Conservation (phyloP, 2,329 filamentous ascomycete genomes). For the Botrytis porri region DNA sequence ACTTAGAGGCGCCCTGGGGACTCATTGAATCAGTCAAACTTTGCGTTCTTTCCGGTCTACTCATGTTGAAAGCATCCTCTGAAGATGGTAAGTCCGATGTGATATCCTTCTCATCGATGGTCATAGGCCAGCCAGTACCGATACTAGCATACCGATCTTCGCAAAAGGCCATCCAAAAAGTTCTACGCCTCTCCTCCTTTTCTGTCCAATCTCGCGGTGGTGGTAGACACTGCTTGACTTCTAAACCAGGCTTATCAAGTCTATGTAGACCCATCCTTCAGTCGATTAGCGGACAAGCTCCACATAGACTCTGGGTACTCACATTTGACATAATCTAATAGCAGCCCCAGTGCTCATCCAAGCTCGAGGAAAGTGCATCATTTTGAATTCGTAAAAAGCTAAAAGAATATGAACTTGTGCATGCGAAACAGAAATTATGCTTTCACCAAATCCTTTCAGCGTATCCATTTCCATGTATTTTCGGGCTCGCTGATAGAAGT, state of each 20-base stretch:
- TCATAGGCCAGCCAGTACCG: conserved; percentile 96
- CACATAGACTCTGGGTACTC: conserved; percentile 35
- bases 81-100: conserved; percentile 79
- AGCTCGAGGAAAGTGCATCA: conserved; percentile 94
- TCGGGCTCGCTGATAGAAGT: conserved; percentile 85
- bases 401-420: conserved; percentile 81
- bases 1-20: conserved; percentile 66
- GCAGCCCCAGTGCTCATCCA: conserved; percentile 89
- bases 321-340: conserved; percentile 82
- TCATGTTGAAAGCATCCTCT: conserved; percentile 81
- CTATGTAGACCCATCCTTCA: conserved; percentile 88
- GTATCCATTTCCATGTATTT: conserved; percentile 91
- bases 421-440: conserved; percentile 80
- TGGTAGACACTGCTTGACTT: conserved; percentile 89
- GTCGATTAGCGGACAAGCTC: conserved; percentile 38
- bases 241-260: conserved; percentile 75
- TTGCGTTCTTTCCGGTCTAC: conserved; percentile 68
- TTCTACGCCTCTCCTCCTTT: conserved; percentile 82
- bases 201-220: conserved; percentile 92
- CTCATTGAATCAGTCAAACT: conserved; percentile 68
- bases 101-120: conserved; percentile 87
- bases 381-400: conserved; percentile 87
- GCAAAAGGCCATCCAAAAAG: conserved; percentile 93
- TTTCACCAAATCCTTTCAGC: conserved; percentile 87
- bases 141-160: conserved; percentile 91